phyloP scores from a whole-genome alignment of 1,139 yeast genomes.

The Sugiyamaella japonica region DNA sequence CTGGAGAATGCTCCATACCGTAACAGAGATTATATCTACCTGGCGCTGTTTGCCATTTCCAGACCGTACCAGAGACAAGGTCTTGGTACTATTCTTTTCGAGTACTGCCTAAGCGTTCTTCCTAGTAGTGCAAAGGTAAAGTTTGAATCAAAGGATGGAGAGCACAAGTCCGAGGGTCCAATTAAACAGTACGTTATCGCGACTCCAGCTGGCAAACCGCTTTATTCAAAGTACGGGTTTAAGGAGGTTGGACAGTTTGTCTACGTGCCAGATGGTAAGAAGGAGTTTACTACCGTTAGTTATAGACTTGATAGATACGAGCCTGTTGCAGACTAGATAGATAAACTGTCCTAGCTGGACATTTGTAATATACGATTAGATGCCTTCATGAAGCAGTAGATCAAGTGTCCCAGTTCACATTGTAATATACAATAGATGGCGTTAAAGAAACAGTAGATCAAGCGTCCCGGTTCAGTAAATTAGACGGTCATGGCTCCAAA shows the following conservation, averaged over 20 bases:
- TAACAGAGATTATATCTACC: conserved; percentile 20
- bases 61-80: conserved; percentile 24
- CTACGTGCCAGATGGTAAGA: conserved; percentile 14
- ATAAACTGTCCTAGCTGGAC: too few relatives aligned
- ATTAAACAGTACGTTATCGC: conserved; percentile 22
- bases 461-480: too few relatives aligned
- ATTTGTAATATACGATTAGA: too few relatives aligned
- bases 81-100: conserved; percentile 18
- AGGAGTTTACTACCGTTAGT: conserved; percentile 8
- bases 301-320: conserved; percentile 6
- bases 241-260: conserved; percentile 5
- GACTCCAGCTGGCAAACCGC: conserved; percentile 19
- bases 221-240: conserved; percentile 25
- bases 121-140: conserved; percentile 17
- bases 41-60: conserved; percentile 21
- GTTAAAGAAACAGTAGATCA: too few relatives aligned
- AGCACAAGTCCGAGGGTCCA: conserved; percentile 22
- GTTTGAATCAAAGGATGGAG: conserved; percentile 20
- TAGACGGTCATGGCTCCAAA: too few relatives aligned
- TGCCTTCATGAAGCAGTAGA: too few relatives aligned
- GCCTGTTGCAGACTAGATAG: neutral
- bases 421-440: too few relatives aligned
- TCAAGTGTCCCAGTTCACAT: too few relatives aligned
- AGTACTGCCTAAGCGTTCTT: conserved; percentile 13
- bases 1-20: conserved; percentile 21